Percentiles rank a stretch among this genome's conserved stretches.
phyloP scores from a whole-genome alignment of 2,329 filamentous ascomycete species.

The Trichoderma sp. region DNA sequence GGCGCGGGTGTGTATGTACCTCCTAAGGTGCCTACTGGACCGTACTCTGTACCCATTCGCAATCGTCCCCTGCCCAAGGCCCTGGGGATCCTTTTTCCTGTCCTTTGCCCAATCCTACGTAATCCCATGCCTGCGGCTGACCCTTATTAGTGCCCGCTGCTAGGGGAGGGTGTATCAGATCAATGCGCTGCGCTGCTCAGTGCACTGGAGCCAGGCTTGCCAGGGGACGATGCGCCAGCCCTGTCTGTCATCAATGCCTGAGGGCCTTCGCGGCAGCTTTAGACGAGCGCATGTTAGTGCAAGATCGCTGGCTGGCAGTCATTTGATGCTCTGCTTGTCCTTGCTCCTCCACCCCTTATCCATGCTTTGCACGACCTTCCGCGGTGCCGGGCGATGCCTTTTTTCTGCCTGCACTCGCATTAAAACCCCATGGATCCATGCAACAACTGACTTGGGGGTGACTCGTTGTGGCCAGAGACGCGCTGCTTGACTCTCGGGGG shows the following conservation, averaged over 20 bases:
- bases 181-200: not conserved
- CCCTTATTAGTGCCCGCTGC: constrained; percentile 20
- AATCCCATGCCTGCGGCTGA: constrained; percentile 17
- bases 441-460: not conserved
- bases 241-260: constrained; percentile 2
- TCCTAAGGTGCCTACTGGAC: not conserved
- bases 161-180: not conserved
- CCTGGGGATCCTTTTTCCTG: not conserved
- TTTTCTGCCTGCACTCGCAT: not conserved
- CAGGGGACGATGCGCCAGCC: not conserved
- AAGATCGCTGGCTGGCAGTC: not conserved
- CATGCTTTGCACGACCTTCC: not conserved
- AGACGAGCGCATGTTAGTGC: not conserved
- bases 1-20: not conserved
- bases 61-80: not conserved
- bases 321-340: not conserved
- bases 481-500: not conserved
- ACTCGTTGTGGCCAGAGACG: not conserved
- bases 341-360: not conserved
- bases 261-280: not conserved
- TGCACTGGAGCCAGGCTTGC: not conserved
- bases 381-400: not conserved
- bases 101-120: not conserved
- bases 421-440: not conserved
- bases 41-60: not conserved